These are phyloP conservation scores for Tetrahymena elliotti DNA, from an alignment of 73 alveolate genomes.

Conservation along the genomic window DNA sequence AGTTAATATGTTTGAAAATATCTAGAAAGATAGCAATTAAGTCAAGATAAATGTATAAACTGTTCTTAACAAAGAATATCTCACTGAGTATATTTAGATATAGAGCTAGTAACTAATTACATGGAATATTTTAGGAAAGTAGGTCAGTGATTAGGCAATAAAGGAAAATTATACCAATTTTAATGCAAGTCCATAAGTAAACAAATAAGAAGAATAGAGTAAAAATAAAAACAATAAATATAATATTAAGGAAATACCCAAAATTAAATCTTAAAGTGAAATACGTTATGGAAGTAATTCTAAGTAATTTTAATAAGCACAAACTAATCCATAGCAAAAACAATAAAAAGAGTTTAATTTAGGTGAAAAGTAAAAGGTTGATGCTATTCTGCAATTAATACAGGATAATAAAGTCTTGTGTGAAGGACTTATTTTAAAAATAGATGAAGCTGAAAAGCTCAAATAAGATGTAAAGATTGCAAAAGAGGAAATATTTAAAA, in stretches of 20 bases:
- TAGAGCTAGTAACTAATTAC: background rate
- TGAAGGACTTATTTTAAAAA: background rate
- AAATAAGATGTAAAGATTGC: background rate
- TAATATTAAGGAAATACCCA: background rate
- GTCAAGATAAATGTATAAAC: background rate
- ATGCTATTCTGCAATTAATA: background rate
- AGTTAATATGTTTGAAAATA: background rate
- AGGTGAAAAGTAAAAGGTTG: background rate
- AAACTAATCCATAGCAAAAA: background rate
- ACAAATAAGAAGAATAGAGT: background rate
- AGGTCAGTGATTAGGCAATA: background rate
- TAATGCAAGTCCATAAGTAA: background rate
- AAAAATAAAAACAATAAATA: background rate
- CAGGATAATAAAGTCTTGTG: background rate
- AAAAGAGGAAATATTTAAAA: background rate
- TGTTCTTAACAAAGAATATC: background rate
- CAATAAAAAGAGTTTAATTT: background rate
- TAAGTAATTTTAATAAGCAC: background rate
- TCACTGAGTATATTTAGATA: background rate
- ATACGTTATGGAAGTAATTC: background rate
- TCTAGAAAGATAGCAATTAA: background rate
- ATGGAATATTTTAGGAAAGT: background rate
- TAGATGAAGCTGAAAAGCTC: background rate
- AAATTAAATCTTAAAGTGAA: background rate
- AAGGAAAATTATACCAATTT: background rate